These are phyloP conservation scores for Sphagnum tenellum DNA, from an alignment of 225 moss, liverwort and hornwort species.

Conservation along the genomic window DNA sequence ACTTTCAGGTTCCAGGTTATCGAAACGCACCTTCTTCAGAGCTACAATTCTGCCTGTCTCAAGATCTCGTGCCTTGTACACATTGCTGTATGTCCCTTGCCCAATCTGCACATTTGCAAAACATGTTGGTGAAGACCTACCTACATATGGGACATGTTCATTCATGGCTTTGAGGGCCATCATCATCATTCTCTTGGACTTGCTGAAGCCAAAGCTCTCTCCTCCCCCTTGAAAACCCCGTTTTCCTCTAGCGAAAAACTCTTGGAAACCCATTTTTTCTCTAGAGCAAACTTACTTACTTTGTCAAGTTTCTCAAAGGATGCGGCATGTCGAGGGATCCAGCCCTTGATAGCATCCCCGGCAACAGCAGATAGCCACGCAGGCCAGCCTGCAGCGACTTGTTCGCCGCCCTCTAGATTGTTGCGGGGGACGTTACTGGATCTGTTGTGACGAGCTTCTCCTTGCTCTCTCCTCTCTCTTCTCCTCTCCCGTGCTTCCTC, in stretches of 20 bases:
- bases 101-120: constrained; percentile 62
- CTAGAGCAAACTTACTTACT: constrained; percentile 25
- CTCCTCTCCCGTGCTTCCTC: constrained; percentile 58
- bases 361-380: constrained; percentile 89
- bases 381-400: constrained; percentile 98
- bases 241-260: too few relatives aligned
- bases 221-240: too few relatives aligned
- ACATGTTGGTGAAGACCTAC: too few relatives aligned
- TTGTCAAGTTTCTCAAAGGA: constrained; percentile 97
- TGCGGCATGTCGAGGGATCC: constrained; percentile 97
- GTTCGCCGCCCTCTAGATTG: constrained; percentile 68
- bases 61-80: constrained; percentile 97
- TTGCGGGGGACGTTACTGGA: constrained; percentile 52
- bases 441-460: constrained; percentile 50
- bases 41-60: constrained; percentile 95
- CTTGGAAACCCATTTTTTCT: neutral
- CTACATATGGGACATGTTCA: too few relatives aligned
- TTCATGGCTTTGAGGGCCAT: too few relatives aligned
- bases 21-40: constrained; percentile 94
- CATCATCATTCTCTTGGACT: too few relatives aligned
- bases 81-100: constrained; percentile 98
- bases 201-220: too few relatives aligned
- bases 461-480: constrained; percentile 35
- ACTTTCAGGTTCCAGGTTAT: constrained; percentile 96
- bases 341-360: constrained; percentile 97